A percentile compares a stretch with the other conserved stretches of the same genome.
phyloP scores from a whole-genome alignment of 2,329 filamentous ascomycete genomes.

The Phoma herbarum region DNA sequence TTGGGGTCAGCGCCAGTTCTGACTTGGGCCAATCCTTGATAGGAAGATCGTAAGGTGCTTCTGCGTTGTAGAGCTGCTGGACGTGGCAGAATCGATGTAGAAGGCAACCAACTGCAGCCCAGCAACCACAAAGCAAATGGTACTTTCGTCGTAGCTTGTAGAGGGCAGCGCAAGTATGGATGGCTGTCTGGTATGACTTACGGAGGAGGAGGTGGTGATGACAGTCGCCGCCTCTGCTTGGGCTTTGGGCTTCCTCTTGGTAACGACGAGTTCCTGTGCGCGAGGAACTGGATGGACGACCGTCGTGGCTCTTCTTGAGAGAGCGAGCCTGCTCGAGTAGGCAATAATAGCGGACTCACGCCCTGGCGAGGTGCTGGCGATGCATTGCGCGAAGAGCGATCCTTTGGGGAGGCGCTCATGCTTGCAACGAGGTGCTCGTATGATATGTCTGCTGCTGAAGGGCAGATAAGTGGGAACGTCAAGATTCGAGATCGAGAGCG shows the following conservation, averaged over 20 bases:
- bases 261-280: slow-evolving; percentile 42
- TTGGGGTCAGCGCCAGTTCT: slow-evolving; percentile 24
- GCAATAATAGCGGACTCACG: slow-evolving; percentile 40
- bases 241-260: slow-evolving; percentile 47
- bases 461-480: background rate
- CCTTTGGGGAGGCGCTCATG: slow-evolving; percentile 50
- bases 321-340: slow-evolving; percentile 27
- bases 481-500: slow-evolving; percentile 19
- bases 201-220: slow-evolving; percentile 54
- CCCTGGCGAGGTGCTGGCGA: slow-evolving; percentile 36
- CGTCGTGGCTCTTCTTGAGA: slow-evolving; percentile 44
- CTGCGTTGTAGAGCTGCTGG: background rate
- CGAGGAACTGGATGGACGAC: slow-evolving; percentile 51
- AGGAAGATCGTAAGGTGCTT: background rate
- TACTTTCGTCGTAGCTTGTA: background rate
- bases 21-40: background rate
- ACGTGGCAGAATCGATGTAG: background rate
- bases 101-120: background rate
- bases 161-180: background rate
- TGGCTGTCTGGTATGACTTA: slow-evolving; percentile 35
- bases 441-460: background rate
- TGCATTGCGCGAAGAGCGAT: slow-evolving; percentile 29
- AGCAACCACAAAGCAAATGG: background rate
- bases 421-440: background rate
- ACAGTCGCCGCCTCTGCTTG: slow-evolving; percentile 48